A percentile compares a stretch with the other conserved stretches of the same genome.
These are phyloP conservation scores for Endotrypanum monterogeii DNA, from an alignment of 208 protist species.

Conservation along the genomic window DNA sequence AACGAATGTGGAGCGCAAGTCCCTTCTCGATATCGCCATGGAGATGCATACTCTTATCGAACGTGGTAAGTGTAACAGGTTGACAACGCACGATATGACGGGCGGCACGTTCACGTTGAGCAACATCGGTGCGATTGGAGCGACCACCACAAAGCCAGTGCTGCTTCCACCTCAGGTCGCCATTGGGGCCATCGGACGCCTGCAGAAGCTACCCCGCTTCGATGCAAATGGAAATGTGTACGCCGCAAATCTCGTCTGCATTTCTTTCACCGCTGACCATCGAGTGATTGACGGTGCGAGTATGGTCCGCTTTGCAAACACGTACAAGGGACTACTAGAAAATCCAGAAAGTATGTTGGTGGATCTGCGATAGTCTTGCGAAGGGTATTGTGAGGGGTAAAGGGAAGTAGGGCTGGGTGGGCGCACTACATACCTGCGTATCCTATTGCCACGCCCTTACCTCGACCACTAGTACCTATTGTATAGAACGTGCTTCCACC, in stretches of 20 bases:
- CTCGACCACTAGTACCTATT: too few relatives aligned
- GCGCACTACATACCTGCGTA: too few relatives aligned
- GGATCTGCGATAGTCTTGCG: slow-evolving; percentile 39
- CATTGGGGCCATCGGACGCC: slow-evolving; percentile 93
- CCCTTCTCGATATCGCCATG: slow-evolving; percentile 91
- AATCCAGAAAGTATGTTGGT: slow-evolving; percentile 88
- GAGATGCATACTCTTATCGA: slow-evolving; percentile 90
- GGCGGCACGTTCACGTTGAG: slow-evolving; percentile 96
- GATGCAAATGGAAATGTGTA: slow-evolving; percentile 67
- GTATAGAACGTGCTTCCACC: too few relatives aligned
- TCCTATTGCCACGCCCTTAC: too few relatives aligned
- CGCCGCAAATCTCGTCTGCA: slow-evolving; percentile 57
- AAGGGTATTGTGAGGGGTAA: background rate
- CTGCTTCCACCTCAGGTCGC: slow-evolving; percentile 91
- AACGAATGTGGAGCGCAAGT: slow-evolving; percentile 85
- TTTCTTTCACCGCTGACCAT: slow-evolving; percentile 95
- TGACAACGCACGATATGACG: slow-evolving; percentile 66
- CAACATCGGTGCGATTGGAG: slow-evolving; percentile 97
- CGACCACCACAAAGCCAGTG: slow-evolving; percentile 90
- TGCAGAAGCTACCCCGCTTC: slow-evolving; percentile 89
- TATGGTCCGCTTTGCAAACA: slow-evolving; percentile 95
- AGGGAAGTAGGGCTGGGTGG: too few relatives aligned
- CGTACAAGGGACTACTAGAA: slow-evolving; percentile 90
- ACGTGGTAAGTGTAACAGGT: slow-evolving; percentile 47
- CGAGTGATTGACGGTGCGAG: slow-evolving; percentile 97